Conservation (phyloP, 2,329 filamentous ascomycete genomes). For the Metarhizium rileyi region DNA sequence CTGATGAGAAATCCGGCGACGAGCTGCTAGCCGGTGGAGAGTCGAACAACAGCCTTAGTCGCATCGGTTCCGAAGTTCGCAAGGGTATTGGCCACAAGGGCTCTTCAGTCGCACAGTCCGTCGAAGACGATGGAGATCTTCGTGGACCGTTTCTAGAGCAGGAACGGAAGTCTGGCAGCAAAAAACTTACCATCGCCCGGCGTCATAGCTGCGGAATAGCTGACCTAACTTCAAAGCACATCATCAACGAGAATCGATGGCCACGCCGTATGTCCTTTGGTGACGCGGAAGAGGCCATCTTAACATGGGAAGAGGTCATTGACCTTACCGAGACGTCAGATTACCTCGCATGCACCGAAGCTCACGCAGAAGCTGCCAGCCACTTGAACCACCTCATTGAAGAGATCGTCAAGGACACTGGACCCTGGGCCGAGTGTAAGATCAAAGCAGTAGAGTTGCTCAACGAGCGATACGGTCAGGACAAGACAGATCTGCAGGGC, state of each 20-base stretch:
- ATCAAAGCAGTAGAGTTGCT: slow-evolving; percentile 47
- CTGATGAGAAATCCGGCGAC: slow-evolving; percentile 12
- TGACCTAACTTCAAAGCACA: slow-evolving; percentile 18
- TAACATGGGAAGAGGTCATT: slow-evolving; percentile 52
- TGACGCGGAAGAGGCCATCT: slow-evolving; percentile 63
- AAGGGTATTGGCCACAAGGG: slow-evolving; percentile 32
- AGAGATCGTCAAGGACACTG: slow-evolving; percentile 40
- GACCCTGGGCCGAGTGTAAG: slow-evolving; percentile 52
- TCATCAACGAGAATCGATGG: slow-evolving; percentile 51
- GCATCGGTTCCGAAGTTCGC: slow-evolving; percentile 31
- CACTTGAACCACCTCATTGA: slow-evolving; percentile 44
- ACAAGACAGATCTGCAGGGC: slow-evolving; percentile 54
- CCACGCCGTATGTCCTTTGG: slow-evolving; percentile 67
- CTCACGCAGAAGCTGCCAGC: slow-evolving; percentile 43
- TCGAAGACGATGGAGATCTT: slow-evolving; percentile 49
- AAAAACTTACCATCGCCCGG: slow-evolving; percentile 45
- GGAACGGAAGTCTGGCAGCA: slow-evolving; percentile 34
- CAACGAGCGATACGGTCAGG: slow-evolving; percentile 50
- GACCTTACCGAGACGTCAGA: slow-evolving; percentile 25
- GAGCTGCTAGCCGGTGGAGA: slow-evolving; percentile 15
- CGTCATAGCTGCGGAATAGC: slow-evolving; percentile 46
- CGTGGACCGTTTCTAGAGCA: slow-evolving; percentile 41
- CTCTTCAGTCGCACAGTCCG: slow-evolving; percentile 48
- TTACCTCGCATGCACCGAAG: slow-evolving; percentile 19
- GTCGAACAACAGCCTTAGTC: slow-evolving; percentile 16